phyloP scores from a whole-genome alignment of 2,329 filamentous ascomycete species.

The Ceratocystis variospora region DNA sequence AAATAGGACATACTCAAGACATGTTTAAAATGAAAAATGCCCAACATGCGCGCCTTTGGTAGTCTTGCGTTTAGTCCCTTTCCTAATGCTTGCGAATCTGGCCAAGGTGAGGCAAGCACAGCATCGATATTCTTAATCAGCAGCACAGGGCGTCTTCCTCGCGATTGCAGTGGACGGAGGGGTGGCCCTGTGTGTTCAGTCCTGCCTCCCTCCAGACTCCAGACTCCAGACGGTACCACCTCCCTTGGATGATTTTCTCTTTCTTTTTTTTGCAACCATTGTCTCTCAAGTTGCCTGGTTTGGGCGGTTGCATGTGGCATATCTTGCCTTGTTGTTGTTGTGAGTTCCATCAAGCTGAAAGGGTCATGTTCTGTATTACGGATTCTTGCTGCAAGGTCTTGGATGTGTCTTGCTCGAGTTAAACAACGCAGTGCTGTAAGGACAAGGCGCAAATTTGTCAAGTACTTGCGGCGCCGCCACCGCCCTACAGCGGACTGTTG shows the following conservation, averaged over 20 bases:
- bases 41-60: background rate
- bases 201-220: background rate
- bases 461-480: background rate
- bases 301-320: background rate
- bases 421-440: background rate
- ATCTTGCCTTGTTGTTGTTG: background rate
- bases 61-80: background rate
- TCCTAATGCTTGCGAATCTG: background rate
- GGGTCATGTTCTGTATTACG: background rate
- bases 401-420: background rate
- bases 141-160: no score
- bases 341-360: background rate
- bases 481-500: no score
- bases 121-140: background rate
- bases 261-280: background rate
- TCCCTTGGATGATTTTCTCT: background rate
- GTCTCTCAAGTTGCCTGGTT: background rate
- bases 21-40: background rate
- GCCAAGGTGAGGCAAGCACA: background rate
- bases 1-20: background rate
- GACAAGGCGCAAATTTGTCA: background rate
- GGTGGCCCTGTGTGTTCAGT: background rate
- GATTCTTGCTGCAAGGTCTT: background rate
- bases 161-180: background rate
- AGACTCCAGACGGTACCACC: background rate